phyloP scores from a whole-genome alignment of 306 rosid genomes.

The Citrullus colocynthis region DNA sequence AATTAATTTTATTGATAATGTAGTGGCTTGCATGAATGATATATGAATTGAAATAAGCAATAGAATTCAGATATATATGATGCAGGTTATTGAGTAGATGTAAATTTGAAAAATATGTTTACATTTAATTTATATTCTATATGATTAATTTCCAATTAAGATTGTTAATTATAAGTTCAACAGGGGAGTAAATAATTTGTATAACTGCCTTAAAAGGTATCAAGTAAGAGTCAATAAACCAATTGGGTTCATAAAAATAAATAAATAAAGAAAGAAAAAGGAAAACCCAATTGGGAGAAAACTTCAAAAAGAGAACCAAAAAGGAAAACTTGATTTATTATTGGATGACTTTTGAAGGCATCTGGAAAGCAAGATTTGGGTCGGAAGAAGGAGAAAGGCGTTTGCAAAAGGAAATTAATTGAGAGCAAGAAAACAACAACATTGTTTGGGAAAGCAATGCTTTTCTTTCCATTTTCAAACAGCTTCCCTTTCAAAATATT shows the following conservation, averaged over 20 bases:
- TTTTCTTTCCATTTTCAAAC: neutral
- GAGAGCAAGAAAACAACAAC: neutral
- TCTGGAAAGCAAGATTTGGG: neutral
- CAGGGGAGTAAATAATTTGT: too few relatives aligned
- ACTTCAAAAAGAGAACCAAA: neutral
- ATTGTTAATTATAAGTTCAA: too few relatives aligned
- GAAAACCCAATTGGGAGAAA: neutral
- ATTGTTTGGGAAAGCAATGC: neutral
- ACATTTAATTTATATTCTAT: too few relatives aligned
- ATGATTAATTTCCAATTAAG: too few relatives aligned
- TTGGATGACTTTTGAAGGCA: neutral
- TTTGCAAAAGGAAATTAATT: neutral
- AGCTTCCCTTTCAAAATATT: neutral
- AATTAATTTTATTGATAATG: too few relatives aligned
- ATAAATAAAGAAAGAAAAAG: too few relatives aligned
- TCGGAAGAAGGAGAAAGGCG: neutral
- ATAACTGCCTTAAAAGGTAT: too few relatives aligned
- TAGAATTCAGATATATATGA: too few relatives aligned
- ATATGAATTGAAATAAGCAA: too few relatives aligned
- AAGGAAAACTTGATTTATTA: neutral
- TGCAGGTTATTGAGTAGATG: too few relatives aligned
- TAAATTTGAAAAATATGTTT: too few relatives aligned
- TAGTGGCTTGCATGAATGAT: too few relatives aligned
- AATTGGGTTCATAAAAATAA: neutral
- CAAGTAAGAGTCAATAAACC: neutral